Evolutionary conservation across 2,329 filamentous ascomycete species (phyloP), one percentile per base, ranked within the genome.

Genomic region (Fusarium lyarnte): DNA sequence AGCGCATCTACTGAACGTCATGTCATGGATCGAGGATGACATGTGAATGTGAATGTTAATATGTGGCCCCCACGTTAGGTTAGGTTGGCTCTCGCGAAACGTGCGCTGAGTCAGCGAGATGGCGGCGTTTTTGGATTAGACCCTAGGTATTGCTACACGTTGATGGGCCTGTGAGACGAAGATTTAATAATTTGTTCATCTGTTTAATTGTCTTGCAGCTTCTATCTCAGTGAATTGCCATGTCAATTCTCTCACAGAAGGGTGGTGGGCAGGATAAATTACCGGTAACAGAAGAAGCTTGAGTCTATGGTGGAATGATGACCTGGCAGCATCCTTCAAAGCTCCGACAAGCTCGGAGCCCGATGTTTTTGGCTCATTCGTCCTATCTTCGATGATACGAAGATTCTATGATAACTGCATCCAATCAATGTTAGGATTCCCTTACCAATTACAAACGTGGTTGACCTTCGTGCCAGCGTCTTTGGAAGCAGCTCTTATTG

Each of bases 1-100:
- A 74, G 71, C 71, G 71, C 71, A 74, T 74, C 45, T 60, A 53
- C 29, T 55, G 54, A 47, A 58, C 66, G 69, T 72, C 70, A 76
- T 67, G 55, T 42, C 54, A 62, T 47, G 21, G 45, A 52, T 67
- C 19, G 19, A 41, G 63, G 46, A 47, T 66, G 63, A 66, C 74
- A 76, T 75, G 74, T 76, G 73, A 75, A 74, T 63, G 55, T 67
- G 41, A 57, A 60, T 41, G 51, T 41, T 53, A 38, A 64, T n/a
- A 51, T 51, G 51, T 57, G 45, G 55, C 47, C 52, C 70, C 73
- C 73, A 75, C 67, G 61, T 66, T 55, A 31, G 17, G 55, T 66
- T 69, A 25, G n/a, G 6, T 42, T 55, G 33, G 33, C 31, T 58
- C 36, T 63, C 51, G 14, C 17, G 33, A 51, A 60, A 59, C 31